Conservation (phyloP, 2,329 filamentous ascomycete species). For the Dendrostoma leiphaemia region DNA sequence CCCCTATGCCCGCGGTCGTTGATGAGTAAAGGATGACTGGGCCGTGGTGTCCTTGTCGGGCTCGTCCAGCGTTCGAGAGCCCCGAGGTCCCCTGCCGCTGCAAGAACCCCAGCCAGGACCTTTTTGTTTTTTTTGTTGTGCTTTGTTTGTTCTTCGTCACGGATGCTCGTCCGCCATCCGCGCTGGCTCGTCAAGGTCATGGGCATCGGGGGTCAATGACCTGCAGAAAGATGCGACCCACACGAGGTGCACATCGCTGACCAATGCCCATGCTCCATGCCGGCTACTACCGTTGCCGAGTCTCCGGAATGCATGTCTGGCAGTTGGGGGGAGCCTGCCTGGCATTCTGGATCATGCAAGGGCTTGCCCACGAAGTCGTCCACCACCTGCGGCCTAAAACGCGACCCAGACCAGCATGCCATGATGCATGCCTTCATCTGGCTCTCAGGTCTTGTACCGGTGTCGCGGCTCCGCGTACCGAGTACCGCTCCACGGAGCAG, state of each 20-base stretch:
- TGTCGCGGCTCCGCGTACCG: background rate
- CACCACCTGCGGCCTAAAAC: slow-evolving; percentile 17
- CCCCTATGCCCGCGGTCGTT: slow-evolving; percentile 2
- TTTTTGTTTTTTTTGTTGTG: no score
- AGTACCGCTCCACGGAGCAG: no score
- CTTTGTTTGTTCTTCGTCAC: no score
- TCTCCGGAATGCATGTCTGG: slow-evolving; percentile 9
- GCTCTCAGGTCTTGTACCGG: background rate
- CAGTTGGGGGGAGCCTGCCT: slow-evolving; percentile 10
- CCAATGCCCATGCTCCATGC: slow-evolving; percentile 16
- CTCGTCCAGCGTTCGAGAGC: background rate
- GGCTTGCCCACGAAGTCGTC: background rate
- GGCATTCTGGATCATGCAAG: slow-evolving; percentile 7
- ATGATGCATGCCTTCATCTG: background rate
- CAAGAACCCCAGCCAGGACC: no score
- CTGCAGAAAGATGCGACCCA: slow-evolving; percentile 13
- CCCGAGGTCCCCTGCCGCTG: background rate
- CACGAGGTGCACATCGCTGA: background rate
- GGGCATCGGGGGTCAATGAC: slow-evolving; percentile 4
- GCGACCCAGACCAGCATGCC: slow-evolving; percentile 12
- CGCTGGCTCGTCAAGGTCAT: slow-evolving; percentile 4
- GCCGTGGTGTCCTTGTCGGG: background rate
- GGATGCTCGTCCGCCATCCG: slow-evolving; percentile 1
- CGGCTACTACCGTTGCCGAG: slow-evolving; percentile 18
- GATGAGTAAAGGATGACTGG: slow-evolving; percentile 15